These are phyloP conservation scores for Phialemoniopsis sp. DNA, from an alignment of 2,329 filamentous ascomycete species.

Conservation along the genomic window DNA sequence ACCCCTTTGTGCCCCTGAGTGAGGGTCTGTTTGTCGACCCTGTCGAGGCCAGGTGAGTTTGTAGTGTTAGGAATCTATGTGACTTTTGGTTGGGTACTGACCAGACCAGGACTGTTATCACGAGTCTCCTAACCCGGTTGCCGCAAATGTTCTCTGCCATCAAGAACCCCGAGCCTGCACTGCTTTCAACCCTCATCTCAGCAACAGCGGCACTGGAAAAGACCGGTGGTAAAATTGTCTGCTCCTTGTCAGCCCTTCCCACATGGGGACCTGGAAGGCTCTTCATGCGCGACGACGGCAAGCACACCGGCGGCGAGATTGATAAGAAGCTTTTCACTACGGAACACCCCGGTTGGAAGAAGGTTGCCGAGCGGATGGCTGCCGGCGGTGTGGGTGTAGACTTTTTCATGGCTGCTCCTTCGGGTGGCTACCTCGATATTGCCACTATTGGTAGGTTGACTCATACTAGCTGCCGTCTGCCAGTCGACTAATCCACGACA, in stretches of 20 bases:
- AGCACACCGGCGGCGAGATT: constrained; percentile 78
- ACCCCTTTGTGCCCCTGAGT: constrained; percentile 89
- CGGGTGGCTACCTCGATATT: constrained; percentile 87
- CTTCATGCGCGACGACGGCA: constrained; percentile 82
- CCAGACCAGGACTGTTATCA: constrained; percentile 64
- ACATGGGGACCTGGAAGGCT: constrained; percentile 88
- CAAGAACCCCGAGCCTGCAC: constrained; percentile 86
- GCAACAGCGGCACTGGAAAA: constrained; percentile 77
- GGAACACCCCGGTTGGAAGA: constrained; percentile 84
- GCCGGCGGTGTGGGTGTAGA: constrained; percentile 83
- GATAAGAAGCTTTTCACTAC: constrained; percentile 91
- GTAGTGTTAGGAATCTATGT: too few relatives aligned
- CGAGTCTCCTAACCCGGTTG: constrained; percentile 76
- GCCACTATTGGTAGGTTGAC: constrained; percentile 74
- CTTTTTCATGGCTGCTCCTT: constrained; percentile 90
- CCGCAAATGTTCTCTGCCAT: constrained; percentile 82
- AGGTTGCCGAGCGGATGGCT: constrained; percentile 82
- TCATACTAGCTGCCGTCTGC: background rate
- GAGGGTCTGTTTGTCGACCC: constrained; percentile 94
- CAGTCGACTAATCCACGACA: constrained; percentile 10
- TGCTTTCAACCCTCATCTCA: constrained; percentile 80
- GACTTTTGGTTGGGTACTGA: background rate
- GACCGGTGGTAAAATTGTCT: constrained; percentile 90
- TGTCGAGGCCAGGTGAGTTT: constrained; percentile 74
- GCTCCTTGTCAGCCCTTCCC: constrained; percentile 80